These are phyloP conservation scores for Alternaria tenuissima DNA, from an alignment of 2,329 filamentous ascomycete genomes.

Conservation along the genomic window DNA sequence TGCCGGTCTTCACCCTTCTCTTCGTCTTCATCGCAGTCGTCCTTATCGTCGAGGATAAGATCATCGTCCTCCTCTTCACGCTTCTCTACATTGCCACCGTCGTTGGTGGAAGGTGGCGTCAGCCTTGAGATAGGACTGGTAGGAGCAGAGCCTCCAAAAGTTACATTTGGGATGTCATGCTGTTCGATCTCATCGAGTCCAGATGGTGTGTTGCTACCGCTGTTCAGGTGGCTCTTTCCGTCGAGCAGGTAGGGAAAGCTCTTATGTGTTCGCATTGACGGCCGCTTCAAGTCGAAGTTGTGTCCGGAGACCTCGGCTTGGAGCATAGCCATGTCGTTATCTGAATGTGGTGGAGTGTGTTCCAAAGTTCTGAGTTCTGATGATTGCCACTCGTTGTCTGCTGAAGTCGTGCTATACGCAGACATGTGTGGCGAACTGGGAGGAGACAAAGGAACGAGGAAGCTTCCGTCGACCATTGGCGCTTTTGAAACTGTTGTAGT, in stretches of 20 bases:
- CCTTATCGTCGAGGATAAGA: conserved; percentile 51
- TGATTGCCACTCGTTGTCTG: conserved; percentile 56
- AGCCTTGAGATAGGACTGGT: conserved; percentile 56
- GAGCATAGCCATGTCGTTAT: conserved; percentile 51
- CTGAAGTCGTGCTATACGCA: conserved; percentile 54
- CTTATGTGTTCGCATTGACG: conserved; percentile 54
- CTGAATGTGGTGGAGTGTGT: conserved; percentile 43
- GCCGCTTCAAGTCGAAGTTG: conserved; percentile 49
- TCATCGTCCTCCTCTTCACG: conserved; percentile 51
- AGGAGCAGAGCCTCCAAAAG: conserved; percentile 55
- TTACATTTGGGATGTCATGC: conserved; percentile 45
- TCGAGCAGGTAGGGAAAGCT: conserved; percentile 55
- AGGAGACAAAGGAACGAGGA: conserved; percentile 58
- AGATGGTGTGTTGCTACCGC: conserved; percentile 37
- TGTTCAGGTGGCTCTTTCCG: conserved; percentile 42
- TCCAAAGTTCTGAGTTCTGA: conserved; percentile 49
- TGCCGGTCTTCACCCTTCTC: conserved; percentile 45
- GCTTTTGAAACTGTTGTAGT: conserved; percentile 35
- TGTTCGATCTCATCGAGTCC: conserved; percentile 49
- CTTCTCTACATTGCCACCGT: conserved; percentile 46
- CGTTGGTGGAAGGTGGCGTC: conserved; percentile 55
- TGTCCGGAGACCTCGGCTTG: conserved; percentile 48
- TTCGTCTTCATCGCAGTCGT: conserved; percentile 40
- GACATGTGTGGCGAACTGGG: conserved; percentile 61
- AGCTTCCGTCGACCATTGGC: conserved; percentile 56